A percentile compares a stretch with the other conserved stretches of the same genome.
phyloP scores from a whole-genome alignment of 2,329 filamentous ascomycete genomes.

The Fusarium musae region DNA sequence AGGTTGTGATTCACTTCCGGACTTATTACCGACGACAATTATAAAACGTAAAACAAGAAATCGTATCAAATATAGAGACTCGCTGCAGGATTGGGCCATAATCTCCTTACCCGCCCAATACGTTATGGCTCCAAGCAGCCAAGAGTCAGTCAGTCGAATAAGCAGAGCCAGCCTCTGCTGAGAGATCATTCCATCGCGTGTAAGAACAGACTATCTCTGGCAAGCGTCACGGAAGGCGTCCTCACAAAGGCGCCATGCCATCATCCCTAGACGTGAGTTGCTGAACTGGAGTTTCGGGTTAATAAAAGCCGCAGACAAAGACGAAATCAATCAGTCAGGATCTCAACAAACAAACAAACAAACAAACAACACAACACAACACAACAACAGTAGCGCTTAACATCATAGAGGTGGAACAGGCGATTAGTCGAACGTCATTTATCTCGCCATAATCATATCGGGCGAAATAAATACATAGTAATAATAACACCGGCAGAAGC shows the following conservation, averaged over 20 bases:
- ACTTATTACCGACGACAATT: constrained; percentile 14
- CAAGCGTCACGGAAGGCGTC: constrained; percentile 22
- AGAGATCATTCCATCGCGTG: constrained; percentile 18
- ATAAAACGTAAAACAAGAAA: constrained; percentile 27
- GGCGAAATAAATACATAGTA: constrained; percentile 17
- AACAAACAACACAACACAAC: not conserved
- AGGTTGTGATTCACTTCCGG: constrained; percentile 22
- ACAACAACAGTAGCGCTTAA: constrained; percentile 24
- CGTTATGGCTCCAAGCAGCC: constrained; percentile 19
- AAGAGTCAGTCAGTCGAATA: constrained; percentile 16
- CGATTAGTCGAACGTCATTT: constrained; percentile 31
- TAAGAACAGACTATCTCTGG: constrained; percentile 9
- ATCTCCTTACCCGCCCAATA: constrained; percentile 9
- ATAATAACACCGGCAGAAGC: constrained; percentile 8
- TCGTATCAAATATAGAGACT: constrained; percentile 14
- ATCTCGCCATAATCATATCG: constrained; percentile 8
- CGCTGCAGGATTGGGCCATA: constrained; percentile 28
- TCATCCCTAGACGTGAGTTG: constrained; percentile 13
- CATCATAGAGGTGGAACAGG: constrained; percentile 19
- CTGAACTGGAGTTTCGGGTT: constrained; percentile 8
- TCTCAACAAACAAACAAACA: constrained; percentile 15
- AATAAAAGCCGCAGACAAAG: constrained; percentile 34
- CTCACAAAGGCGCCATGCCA: constrained; percentile 28
- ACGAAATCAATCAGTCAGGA: not conserved
- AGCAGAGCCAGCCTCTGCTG: constrained; percentile 39